A percentile compares a stretch with the other conserved stretches of the same genome.
These are phyloP conservation scores for Crithidia thermophila DNA, from an alignment of 208 protist genomes.

Conservation along the genomic window DNA sequence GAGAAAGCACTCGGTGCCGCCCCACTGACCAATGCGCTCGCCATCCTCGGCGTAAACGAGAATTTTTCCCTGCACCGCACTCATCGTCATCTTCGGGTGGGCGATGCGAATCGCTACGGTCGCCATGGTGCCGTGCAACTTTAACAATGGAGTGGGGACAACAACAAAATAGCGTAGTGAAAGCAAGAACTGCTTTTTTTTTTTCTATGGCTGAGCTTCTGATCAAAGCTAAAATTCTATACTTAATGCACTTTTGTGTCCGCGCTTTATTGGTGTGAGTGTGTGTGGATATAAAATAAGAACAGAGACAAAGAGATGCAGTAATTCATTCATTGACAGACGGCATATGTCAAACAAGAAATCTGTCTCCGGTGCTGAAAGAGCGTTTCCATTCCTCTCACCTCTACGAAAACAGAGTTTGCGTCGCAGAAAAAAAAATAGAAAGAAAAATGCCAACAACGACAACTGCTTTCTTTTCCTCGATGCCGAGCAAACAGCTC, in stretches of 20 bases:
- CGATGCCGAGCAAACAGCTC: too few species aligned
- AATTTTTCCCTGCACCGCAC: constrained; percentile 65
- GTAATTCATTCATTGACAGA: too few species aligned
- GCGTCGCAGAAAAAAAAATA: too few species aligned
- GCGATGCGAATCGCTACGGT: constrained; percentile 17
- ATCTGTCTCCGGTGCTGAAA: background rate
- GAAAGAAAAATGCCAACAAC: too few species aligned
- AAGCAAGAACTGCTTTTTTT: background rate
- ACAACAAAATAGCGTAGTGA: too few species aligned
- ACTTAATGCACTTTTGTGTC: background rate
- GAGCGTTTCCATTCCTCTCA: too few species aligned
- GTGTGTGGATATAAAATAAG: background rate
- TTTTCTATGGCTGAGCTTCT: background rate
- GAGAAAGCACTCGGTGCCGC: constrained; percentile 88
- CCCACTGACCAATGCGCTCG: constrained; percentile 77
- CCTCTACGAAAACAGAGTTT: too few species aligned
- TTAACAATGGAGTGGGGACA: too few species aligned
- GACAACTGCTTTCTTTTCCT: too few species aligned
- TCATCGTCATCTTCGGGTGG: constrained; percentile 65
- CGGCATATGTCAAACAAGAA: background rate
- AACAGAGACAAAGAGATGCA: too few species aligned
- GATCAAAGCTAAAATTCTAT: too few species aligned
- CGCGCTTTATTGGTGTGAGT: background rate
- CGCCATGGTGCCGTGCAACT: constrained; percentile 15
- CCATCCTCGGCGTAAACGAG: constrained; percentile 58